phyloP scores from a whole-genome alignment of 169 alveolate genomes.

The Plasmodium blacklocki region DNA sequence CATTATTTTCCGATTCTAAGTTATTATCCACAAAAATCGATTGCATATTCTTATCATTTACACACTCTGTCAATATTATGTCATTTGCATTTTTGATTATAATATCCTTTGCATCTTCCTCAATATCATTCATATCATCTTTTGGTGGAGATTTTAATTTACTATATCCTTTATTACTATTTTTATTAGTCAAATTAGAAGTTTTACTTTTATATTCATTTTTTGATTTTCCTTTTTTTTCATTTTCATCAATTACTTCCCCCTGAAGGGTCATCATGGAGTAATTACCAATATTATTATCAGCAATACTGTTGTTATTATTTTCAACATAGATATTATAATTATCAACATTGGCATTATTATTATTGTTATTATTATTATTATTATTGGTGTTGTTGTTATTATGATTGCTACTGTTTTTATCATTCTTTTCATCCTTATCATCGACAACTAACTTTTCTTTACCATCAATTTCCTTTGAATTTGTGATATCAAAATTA shows the following conservation, averaged over 20 bases:
- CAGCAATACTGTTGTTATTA: not conserved
- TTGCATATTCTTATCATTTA: not conserved
- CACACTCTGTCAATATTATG: not conserved
- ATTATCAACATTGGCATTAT: not conserved
- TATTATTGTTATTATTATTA: not conserved
- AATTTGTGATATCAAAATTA: conserved; percentile 9
- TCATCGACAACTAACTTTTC: not conserved
- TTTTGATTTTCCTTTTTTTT: not conserved
- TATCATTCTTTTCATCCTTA: not conserved
- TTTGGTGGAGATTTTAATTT: not conserved
- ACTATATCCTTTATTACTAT: not conserved
- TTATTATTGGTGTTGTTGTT: not conserved
- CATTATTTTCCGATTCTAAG: not conserved
- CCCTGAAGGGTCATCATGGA: not conserved
- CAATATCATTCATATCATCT: not conserved
- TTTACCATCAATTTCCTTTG: not conserved
- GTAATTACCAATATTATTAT: conserved; percentile 21
- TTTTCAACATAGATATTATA: not conserved
- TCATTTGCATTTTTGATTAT: not conserved
- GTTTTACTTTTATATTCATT: not conserved
- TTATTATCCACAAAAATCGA: not conserved
- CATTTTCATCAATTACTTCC: not conserved
- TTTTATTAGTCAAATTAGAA: not conserved
- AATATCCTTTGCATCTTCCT: not conserved
- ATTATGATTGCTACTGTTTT: not conserved